These are phyloP conservation scores for Punica granatum DNA, from an alignment of 345 rosid genomes.

Conservation along the genomic window DNA sequence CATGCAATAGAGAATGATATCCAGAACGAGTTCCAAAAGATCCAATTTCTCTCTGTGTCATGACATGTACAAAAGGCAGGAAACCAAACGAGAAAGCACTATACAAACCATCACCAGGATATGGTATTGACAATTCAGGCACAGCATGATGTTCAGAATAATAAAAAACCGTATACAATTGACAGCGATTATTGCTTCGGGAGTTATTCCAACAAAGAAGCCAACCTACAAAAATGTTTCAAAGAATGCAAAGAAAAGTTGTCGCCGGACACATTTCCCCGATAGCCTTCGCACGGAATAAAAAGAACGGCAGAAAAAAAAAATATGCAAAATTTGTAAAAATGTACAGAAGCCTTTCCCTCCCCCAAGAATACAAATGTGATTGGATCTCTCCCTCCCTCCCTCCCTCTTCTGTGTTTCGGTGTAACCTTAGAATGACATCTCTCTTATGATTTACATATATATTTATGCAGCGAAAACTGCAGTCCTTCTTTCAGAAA, in stretches of 20 bases:
- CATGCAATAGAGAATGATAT: no score
- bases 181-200: background rate
- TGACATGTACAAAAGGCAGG: no score
- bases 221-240: background rate
- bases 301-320: slow-evolving; percentile 4
- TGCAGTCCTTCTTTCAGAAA: background rate
- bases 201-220: background rate
- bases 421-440: background rate
- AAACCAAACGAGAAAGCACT: no score
- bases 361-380: slow-evolving; percentile 9
- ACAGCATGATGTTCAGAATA: no score
- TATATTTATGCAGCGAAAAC: background rate
- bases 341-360: slow-evolving; percentile 47
- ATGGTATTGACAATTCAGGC: no score
- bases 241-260: slow-evolving; percentile 1
- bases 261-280: background rate
- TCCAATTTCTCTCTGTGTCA: no score
- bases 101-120: no score
- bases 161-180: background rate
- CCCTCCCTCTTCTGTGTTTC: background rate
- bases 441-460: background rate
- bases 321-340: slow-evolving; percentile 56
- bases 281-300: background rate
- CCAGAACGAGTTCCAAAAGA: no score
- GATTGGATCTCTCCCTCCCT: slow-evolving; percentile 15